A percentile compares a stretch with the other conserved stretches of the same genome.
Conservation (phyloP, 2,329 filamentous ascomycete species). For the Lachnellula subtilissima region DNA sequence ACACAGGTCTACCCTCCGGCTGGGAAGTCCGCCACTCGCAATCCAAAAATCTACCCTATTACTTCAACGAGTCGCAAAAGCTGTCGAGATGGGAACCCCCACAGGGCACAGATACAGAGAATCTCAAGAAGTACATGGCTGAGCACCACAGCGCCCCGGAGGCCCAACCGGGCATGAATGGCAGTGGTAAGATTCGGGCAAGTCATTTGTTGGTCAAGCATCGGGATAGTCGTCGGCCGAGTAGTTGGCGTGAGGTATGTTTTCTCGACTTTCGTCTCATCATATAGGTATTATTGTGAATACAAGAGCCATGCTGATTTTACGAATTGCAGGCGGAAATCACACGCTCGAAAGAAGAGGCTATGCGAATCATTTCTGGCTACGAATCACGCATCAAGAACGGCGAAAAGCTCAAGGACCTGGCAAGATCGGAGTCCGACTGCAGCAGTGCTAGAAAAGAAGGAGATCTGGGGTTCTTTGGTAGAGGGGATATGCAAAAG, state of each 20-base stretch:
- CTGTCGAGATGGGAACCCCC: constrained; percentile 96
- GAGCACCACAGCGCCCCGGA: constrained; percentile 66
- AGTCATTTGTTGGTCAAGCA: constrained; percentile 95
- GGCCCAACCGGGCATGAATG: constrained; percentile 33
- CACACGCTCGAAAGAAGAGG: constrained; percentile 83
- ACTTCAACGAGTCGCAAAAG: constrained; percentile 85
- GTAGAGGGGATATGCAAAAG: constrained; percentile 93
- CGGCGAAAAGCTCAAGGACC: constrained; percentile 37
- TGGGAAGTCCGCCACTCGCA: constrained; percentile 99
- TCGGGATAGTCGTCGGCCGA: constrained; percentile 76
- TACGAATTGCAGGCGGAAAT: constrained; percentile 58
- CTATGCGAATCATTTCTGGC: constrained; percentile 66
- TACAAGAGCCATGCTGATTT: constrained; percentile 9
- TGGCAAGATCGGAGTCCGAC: constrained; percentile 63
- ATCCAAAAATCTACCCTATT: constrained; percentile 98
- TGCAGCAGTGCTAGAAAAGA: constrained; percentile 93
- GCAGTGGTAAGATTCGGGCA: constrained; percentile 79
- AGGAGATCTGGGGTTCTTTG: constrained; percentile 93
- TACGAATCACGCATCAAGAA: constrained; percentile 73
- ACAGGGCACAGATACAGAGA: constrained; percentile 79
- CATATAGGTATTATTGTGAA: neutral
- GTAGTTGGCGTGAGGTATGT: constrained; percentile 79
- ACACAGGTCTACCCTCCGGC: constrained; percentile 74
- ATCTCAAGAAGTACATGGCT: constrained; percentile 92
- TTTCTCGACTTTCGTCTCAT: neutral